A percentile compares a stretch with the other conserved stretches of the same genome.
Conservation (phyloP, 495 filamentous ascomycete species). For the Xylaria cubensis region DNA sequence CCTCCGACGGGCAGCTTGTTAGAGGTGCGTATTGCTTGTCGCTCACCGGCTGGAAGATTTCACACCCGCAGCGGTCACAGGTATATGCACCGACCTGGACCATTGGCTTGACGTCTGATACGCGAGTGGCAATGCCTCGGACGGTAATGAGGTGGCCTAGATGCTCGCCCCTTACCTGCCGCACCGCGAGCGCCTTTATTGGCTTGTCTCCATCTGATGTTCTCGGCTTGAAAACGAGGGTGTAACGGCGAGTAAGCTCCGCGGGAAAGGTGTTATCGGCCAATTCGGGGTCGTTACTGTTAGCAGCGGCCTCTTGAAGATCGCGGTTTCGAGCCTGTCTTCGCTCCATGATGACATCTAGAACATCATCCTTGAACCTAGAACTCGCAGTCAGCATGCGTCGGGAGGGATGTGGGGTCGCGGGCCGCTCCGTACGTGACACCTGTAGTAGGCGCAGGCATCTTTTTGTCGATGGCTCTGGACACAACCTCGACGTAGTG, state of each 20-base stretch:
- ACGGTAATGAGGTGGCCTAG: constrained; percentile 93
- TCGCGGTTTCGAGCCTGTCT: constrained; percentile 84
- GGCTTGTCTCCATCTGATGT: constrained; percentile 72
- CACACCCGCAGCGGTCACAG: constrained; percentile 93
- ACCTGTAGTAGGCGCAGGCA: constrained; percentile 80
- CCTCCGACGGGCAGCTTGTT: constrained; percentile 80
- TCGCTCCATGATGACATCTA: constrained; percentile 95
- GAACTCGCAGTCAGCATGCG: neutral
- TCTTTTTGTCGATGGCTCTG: constrained; percentile 81
- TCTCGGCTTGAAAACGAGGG: constrained; percentile 91
- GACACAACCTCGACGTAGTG: constrained; percentile 95
- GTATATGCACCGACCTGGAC: constrained; percentile 96
- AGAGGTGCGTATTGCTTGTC: constrained; percentile 90
- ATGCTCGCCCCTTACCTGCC: constrained; percentile 90
- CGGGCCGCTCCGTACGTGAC: constrained; percentile 64
- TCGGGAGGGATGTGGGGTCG: constrained; percentile 17
- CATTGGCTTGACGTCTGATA: constrained; percentile 97
- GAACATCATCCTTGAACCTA: constrained; percentile 94
- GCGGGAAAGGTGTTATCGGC: constrained; percentile 79
- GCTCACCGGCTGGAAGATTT: constrained; percentile 96
- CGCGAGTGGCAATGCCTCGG: constrained; percentile 90
- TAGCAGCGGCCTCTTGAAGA: constrained; percentile 70
- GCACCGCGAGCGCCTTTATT: constrained; percentile 88
- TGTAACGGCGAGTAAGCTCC: constrained; percentile 91
- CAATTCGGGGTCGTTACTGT: constrained; percentile 64